Percentiles rank a stretch among this genome's conserved stretches.
These are phyloP conservation scores for Neonectria hederae DNA, from an alignment of 2,329 filamentous ascomycete genomes.

Conservation along the genomic window DNA sequence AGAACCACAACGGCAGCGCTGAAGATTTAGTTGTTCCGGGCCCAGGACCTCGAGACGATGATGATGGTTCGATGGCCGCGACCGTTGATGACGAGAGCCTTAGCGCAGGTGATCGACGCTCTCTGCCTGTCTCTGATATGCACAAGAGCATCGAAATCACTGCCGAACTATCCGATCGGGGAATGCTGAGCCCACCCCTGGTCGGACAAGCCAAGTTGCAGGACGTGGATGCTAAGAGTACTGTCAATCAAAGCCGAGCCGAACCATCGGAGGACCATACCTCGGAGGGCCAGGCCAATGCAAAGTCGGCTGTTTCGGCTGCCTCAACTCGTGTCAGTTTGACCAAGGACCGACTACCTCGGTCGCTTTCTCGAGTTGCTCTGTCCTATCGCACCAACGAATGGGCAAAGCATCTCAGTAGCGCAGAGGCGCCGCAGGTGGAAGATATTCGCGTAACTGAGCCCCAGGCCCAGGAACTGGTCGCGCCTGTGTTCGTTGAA, in stretches of 20 bases:
- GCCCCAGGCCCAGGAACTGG: conserved; percentile 53
- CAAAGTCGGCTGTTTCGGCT: conserved; percentile 54
- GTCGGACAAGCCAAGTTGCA: conserved; percentile 23
- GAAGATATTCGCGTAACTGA: conserved; percentile 67
- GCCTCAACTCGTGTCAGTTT: conserved; percentile 59
- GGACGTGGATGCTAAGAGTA: conserved; percentile 13
- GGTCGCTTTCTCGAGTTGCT: conserved; percentile 78
- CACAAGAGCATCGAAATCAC: conserved; percentile 51
- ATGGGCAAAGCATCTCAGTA: conserved; percentile 90
- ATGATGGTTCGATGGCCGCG: conserved; percentile 63
- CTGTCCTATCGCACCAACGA: conserved; percentile 91
- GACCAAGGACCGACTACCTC: conserved; percentile 71
- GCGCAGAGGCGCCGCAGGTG: conserved; percentile 76
- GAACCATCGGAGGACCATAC: conserved; percentile 16
- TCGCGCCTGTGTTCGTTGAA: conserved; percentile 70
- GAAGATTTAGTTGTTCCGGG: conserved; percentile 57
- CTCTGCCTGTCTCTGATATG: conserved; percentile 34
- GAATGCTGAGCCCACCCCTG: conserved; percentile 19
- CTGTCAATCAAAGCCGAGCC: conserved; percentile 14
- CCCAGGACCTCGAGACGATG: conserved; percentile 50
- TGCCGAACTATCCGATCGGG: conserved; percentile 47
- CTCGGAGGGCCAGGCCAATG: conserved; percentile 43
- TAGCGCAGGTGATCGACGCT: conserved; percentile 50
- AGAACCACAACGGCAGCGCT: conserved; percentile 50
- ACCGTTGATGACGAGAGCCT: conserved; percentile 65